Percentiles rank a stretch among this genome's conserved stretches.
These are phyloP conservation scores for Colletotrichum tropicale DNA, from an alignment of 2,329 filamentous ascomycete genomes.

Conservation along the genomic window DNA sequence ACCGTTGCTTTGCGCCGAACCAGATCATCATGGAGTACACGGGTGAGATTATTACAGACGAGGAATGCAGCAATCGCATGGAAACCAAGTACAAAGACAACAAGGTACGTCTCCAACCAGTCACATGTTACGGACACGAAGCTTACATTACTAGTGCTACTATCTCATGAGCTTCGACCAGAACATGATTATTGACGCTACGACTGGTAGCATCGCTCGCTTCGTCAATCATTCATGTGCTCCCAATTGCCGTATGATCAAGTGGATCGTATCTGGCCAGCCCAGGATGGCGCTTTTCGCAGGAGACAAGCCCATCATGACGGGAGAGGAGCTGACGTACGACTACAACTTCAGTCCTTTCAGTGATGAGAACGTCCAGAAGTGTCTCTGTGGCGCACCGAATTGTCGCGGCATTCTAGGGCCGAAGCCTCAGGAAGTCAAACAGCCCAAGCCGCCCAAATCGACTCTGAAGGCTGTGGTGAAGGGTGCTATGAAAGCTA, in stretches of 20 bases:
- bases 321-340: constrained; percentile 94
- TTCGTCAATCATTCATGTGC: constrained; percentile 98
- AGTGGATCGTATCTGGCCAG: constrained; percentile 93
- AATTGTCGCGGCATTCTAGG: constrained; percentile 71
- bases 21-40: constrained; percentile 99
- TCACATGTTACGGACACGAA: constrained; percentile 8
- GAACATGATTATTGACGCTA: constrained; percentile 98
- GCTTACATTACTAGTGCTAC: constrained; percentile 71
- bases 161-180: constrained; percentile 99
- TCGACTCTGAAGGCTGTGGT: constrained; percentile 41
- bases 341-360: constrained; percentile 81
- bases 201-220: constrained; percentile 91
- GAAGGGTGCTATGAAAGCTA: constrained; percentile 48
- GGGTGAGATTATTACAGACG: constrained; percentile 95
- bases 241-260: constrained; percentile 97
- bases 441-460: constrained; percentile 49
- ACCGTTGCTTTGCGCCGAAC: constrained; percentile 82
- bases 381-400: constrained; percentile 65
- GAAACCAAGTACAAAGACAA: constrained; percentile 92
- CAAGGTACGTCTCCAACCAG: constrained; percentile 63
- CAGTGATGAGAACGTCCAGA: constrained; percentile 71
- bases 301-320: constrained; percentile 86
- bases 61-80: constrained; percentile 93
- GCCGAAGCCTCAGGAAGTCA: constrained; percentile 63
- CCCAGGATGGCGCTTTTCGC: constrained; percentile 97